Evolutionary conservation across 2,329 filamentous ascomycete genomes (phyloP), one percentile per base, ranked within the genome.

Genomic region (Diaporthe destruens): DNA sequence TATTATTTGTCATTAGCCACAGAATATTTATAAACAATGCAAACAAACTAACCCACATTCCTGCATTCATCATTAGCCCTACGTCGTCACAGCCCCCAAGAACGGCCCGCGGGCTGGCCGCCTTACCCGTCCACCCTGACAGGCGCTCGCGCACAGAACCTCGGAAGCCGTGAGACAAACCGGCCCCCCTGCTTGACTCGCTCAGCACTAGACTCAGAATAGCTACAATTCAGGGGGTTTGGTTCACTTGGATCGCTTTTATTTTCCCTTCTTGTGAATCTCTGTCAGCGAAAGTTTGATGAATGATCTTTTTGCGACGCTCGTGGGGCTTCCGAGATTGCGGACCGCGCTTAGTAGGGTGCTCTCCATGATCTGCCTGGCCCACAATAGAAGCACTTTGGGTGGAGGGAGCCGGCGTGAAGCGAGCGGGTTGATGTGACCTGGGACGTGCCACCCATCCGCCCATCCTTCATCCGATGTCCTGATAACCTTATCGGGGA

Each of bases 401-500:
- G 18, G 61, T 36, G 61, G 61, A 51, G 61, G 44, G 44, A 47
- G 42, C 39, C 42, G 8, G 16, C 14, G 11, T 42, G 42, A 29
- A 29, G 34, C 9, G 9, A 20, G 42, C 39, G 39, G 39, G 39
- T 29, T 29, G 57, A 42, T 65, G 59, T 7, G 61, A 36, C 61
- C 44, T 51, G 44, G 61, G 44, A 65, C 61, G 61, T 65, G 61
- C 61, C 25, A 65, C 42, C 61, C 44, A 3, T 29, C 29, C 29
- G 29, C 5, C 5, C 29, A 29, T 29, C 29, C 29, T 20, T 66
- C 61, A 6, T 66, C 61, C 47, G 47, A 53, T 66, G 20, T 66
- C 8, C 11, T 5, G 47, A 53, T 66, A 53, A 66, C 47, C 39
- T 63, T 47, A 34, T 66, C 61, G 47, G 25, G 1, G n/a, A n/a